A percentile compares a stretch with the other conserved stretches of the same genome.
Conservation (phyloP, 768 basidiomycete species). For the Calocybe cyanea region DNA sequence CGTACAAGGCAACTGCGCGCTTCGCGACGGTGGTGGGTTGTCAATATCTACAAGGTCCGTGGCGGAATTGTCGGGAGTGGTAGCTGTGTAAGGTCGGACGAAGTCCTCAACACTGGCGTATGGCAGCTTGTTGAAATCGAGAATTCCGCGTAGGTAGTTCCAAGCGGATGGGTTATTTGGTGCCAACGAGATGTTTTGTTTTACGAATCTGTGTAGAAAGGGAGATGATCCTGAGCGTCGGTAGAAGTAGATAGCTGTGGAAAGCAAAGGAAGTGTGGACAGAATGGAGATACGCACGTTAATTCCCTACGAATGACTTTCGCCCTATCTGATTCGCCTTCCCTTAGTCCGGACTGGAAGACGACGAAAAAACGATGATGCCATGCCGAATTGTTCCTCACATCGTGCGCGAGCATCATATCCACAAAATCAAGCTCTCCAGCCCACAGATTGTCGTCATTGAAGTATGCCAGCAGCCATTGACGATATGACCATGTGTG, state of each 20-base stretch:
- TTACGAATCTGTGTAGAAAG: constrained; percentile 56
- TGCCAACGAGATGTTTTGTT: constrained; percentile 77
- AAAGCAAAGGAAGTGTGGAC: background rate
- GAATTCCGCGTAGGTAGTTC: constrained; percentile 92
- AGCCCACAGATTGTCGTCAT: constrained; percentile 65
- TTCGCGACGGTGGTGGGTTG: constrained; percentile 61
- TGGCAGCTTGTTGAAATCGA: constrained; percentile 58
- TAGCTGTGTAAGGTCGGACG: constrained; percentile 58
- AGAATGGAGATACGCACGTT: constrained; percentile 52
- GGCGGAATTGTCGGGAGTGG: constrained; percentile 19
- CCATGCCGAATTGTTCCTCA: constrained; percentile 98
- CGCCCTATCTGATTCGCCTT: constrained; percentile 59
- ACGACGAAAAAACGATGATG: constrained; percentile 92
- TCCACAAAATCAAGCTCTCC: constrained; percentile 77
- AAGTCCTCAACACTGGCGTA: constrained; percentile 55
- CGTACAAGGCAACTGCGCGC: constrained; percentile 71
- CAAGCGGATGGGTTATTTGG: constrained; percentile 95
- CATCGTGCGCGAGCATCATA: constrained; percentile 63
- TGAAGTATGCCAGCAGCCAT: constrained; percentile 87
- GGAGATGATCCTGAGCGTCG: background rate
- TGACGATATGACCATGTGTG: constrained; percentile 99
- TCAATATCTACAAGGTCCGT: constrained; percentile 65
- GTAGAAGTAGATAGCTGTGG: constrained; percentile 6
- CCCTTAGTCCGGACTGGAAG: constrained; percentile 60
- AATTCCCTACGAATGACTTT: constrained; percentile 66